A percentile compares a stretch with the other conserved stretches of the same genome.
phyloP scores from a whole-genome alignment of 2,329 filamentous ascomycete species.

The Conoideocrella luteorostrata region DNA sequence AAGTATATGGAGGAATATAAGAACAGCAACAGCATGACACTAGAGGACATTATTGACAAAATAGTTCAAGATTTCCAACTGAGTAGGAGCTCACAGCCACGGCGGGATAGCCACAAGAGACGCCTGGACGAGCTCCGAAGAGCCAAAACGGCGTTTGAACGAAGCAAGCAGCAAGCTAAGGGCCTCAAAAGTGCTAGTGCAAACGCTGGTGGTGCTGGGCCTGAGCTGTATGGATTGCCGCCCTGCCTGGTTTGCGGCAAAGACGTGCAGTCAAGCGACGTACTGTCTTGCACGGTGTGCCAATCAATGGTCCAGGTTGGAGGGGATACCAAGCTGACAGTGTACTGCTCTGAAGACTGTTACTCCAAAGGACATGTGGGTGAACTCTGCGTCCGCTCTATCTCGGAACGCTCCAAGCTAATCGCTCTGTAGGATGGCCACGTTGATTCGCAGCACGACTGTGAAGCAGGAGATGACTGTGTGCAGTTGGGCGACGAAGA shows the following conservation, averaged over 20 bases:
- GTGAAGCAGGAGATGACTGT: slow-evolving; percentile 34
- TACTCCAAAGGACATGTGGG: slow-evolving; percentile 35
- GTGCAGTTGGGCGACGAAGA: slow-evolving; percentile 33
- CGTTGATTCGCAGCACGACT: slow-evolving; percentile 31
- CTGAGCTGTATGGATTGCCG: slow-evolving; percentile 31
- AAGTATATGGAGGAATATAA: slow-evolving; percentile 34
- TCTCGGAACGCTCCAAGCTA: slow-evolving; percentile 12
- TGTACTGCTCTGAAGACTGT: slow-evolving; percentile 41
- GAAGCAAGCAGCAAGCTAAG: slow-evolving; percentile 33
- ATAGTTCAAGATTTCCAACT: slow-evolving; percentile 26
- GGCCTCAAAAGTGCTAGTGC: slow-evolving; percentile 23
- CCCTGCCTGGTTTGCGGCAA: slow-evolving; percentile 34
- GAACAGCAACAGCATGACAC: slow-evolving; percentile 17
- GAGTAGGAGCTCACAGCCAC: slow-evolving; percentile 23
- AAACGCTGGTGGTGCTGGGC: slow-evolving; percentile 20
- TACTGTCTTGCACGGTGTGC: slow-evolving; percentile 39
- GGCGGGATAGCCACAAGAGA: slow-evolving; percentile 30
- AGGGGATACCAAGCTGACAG: slow-evolving; percentile 26
- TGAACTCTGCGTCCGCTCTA: slow-evolving; percentile 4
- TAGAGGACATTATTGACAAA: slow-evolving; percentile 28
- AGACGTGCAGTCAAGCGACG: slow-evolving; percentile 25
- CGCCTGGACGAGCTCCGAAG: slow-evolving; percentile 41
- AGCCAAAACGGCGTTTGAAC: slow-evolving; percentile 43
- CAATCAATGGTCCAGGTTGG: slow-evolving; percentile 35
- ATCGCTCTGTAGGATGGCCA: slow-evolving; percentile 30